phyloP scores from a whole-genome alignment of 495 filamentous ascomycete genomes.

The Lasiosphaeria miniovina region DNA sequence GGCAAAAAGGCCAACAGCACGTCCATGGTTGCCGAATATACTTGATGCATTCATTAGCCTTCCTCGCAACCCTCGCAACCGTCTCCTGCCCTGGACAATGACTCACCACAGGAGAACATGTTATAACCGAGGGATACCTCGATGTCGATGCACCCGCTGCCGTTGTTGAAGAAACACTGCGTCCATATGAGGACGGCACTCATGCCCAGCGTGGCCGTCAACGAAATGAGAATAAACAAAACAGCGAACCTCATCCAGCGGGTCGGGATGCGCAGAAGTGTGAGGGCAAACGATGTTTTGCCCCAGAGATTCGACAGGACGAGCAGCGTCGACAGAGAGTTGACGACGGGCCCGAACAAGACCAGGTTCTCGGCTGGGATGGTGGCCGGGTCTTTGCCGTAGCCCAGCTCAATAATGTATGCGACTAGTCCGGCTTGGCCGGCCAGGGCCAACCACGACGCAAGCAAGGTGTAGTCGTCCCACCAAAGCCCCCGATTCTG shows the following conservation, averaged over 20 bases:
- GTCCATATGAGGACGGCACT: constrained; percentile 37
- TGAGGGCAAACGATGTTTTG: constrained; percentile 33
- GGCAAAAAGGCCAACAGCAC: constrained; percentile 33
- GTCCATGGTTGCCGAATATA: constrained; percentile 39
- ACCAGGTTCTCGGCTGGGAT: constrained; percentile 20
- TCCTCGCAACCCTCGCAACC: background rate
- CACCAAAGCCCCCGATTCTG: constrained; percentile 32
- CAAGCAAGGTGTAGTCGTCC: constrained; percentile 31
- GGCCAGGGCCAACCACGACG: constrained; percentile 22
- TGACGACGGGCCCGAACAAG: constrained; percentile 16
- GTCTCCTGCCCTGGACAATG: background rate
- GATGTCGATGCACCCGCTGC: constrained; percentile 26
- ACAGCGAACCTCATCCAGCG: constrained; percentile 19
- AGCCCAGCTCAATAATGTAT: constrained; percentile 27
- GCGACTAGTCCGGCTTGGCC: constrained; percentile 17
- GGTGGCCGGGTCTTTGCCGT: constrained; percentile 22
- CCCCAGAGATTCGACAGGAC: constrained; percentile 26
- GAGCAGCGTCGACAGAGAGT: constrained; percentile 22
- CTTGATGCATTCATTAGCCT: constrained; percentile 17
- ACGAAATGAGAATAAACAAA: constrained; percentile 28
- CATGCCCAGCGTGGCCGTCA: constrained; percentile 33
- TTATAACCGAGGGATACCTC: constrained; percentile 23
- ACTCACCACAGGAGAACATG: constrained; percentile 25
- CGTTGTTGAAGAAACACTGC: constrained; percentile 27
- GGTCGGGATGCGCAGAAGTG: constrained; percentile 21